These are phyloP conservation scores for Leccinum variicolor DNA, from an alignment of 768 basidiomycete genomes.

Conservation along the genomic window DNA sequence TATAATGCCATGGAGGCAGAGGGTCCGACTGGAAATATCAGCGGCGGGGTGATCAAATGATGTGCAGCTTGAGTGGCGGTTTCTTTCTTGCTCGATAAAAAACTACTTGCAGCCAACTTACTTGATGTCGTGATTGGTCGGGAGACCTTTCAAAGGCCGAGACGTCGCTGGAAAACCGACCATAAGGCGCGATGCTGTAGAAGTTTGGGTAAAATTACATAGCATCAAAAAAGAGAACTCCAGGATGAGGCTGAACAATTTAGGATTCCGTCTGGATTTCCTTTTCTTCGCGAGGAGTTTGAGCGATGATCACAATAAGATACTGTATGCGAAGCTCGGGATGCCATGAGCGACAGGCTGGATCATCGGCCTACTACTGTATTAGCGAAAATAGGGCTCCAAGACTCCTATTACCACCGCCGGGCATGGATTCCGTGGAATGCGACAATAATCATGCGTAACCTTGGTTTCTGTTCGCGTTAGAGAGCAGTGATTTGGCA, in stretches of 20 bases:
- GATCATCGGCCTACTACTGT: too few relatives aligned
- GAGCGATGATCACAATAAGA: not conserved
- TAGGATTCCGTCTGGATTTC: not conserved
- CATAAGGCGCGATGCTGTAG: not conserved
- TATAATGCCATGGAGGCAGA: too few relatives aligned
- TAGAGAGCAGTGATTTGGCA: not conserved
- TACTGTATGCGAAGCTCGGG: too few relatives aligned
- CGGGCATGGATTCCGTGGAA: not conserved
- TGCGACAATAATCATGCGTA: not conserved
- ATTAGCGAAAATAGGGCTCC: too few relatives aligned
- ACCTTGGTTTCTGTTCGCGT: not conserved
- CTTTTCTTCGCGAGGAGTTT: not conserved
- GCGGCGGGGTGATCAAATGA: too few relatives aligned
- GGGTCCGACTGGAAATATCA: too few relatives aligned
- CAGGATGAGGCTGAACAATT: not conserved
- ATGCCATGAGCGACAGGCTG: not conserved
- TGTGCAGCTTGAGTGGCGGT: not conserved
- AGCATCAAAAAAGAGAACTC: not conserved
- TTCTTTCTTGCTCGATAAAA: not conserved
- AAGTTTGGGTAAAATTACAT: not conserved
- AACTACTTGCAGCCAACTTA: not conserved
- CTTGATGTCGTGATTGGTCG: not conserved
- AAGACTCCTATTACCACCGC: too few relatives aligned
- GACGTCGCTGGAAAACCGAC: not conserved
- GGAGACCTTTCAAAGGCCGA: not conserved